Conservation (phyloP, 768 basidiomycete genomes). For the Goffeauzyma gilvescens region DNA sequence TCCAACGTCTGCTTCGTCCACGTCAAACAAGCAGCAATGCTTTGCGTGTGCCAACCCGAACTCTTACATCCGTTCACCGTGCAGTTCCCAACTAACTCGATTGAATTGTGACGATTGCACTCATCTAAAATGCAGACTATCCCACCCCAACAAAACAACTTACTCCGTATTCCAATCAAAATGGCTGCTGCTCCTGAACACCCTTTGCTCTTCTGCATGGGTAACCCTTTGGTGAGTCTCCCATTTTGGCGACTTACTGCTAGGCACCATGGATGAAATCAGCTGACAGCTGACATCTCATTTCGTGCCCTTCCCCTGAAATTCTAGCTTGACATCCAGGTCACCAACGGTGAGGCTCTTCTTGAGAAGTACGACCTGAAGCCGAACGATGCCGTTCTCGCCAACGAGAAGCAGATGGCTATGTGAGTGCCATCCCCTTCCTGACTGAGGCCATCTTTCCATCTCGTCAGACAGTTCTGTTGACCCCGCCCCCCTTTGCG, state of each 20-base stretch:
- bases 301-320: not conserved
- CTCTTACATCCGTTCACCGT: no score
- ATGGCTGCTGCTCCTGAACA: slow-evolving; percentile 14
- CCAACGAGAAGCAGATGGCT: slow-evolving; percentile 66
- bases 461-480: not conserved
- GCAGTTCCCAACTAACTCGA: no score
- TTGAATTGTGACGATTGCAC: no score
- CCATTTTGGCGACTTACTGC: not conserved
- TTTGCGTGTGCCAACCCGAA: no score
- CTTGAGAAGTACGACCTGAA: slow-evolving; percentile 78
- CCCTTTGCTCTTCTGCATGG: slow-evolving; percentile 62
- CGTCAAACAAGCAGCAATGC: no score
- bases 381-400: slow-evolving; percentile 89
- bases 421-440: slow-evolving; percentile 41
- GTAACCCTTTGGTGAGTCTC: slow-evolving; percentile 63
- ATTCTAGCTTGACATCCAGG: slow-evolving; percentile 57
- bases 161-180: no score
- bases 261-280: not conserved
- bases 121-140: no score
- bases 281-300: no score
- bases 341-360: slow-evolving; percentile 61
- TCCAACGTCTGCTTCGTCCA: no score
- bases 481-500: not conserved
- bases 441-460: not conserved
- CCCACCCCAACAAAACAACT: no score